A percentile compares a stretch with the other conserved stretches of the same genome.
Evolutionary conservation across 306 rosid species (phyloP).

Genomic region (Oemleria cerasiformis): DNA sequence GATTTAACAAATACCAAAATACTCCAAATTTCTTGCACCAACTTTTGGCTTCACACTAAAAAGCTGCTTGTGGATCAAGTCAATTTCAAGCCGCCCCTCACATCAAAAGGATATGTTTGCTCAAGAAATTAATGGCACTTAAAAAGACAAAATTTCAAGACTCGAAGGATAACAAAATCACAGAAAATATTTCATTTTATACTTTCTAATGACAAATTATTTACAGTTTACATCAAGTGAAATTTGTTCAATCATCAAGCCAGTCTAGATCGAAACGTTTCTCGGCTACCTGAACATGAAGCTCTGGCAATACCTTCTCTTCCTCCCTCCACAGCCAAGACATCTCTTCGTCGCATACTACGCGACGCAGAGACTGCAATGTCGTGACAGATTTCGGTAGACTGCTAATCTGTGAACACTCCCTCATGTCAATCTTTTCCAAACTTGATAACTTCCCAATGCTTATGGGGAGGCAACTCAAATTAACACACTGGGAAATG

Average conservation of each 20-base stretch:
- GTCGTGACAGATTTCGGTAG: conserved; percentile 53
- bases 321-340: conserved; percentile 60
- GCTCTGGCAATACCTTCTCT: conserved; percentile 45
- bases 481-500: conserved; percentile 68
- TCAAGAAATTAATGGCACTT: not conserved
- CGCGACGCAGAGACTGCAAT: conserved; percentile 46
- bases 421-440: conserved; percentile 93
- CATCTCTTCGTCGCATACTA: conserved; percentile 84
- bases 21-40: conserved; percentile 27
- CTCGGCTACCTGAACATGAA: conserved; percentile 64
- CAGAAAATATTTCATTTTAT: not conserved
- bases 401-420: conserved; percentile 52
- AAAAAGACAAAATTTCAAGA: not conserved
- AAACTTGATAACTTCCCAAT: conserved; percentile 48
- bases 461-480: conserved; percentile 52
- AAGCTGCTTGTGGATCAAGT: not conserved
- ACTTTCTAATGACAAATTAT: not conserved
- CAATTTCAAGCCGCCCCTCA: not conserved
- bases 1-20: not conserved
- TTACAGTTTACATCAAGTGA: not conserved
- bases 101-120: no score
- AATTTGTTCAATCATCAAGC: conserved; percentile 52
- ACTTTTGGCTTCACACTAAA: conserved; percentile 18
- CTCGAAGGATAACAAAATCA: not conserved
- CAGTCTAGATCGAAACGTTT: conserved; percentile 60